Evolutionary conservation across 1,284 basidiomycete genomes (phyloP).

Genomic region (Austroboletus niveus): DNA sequence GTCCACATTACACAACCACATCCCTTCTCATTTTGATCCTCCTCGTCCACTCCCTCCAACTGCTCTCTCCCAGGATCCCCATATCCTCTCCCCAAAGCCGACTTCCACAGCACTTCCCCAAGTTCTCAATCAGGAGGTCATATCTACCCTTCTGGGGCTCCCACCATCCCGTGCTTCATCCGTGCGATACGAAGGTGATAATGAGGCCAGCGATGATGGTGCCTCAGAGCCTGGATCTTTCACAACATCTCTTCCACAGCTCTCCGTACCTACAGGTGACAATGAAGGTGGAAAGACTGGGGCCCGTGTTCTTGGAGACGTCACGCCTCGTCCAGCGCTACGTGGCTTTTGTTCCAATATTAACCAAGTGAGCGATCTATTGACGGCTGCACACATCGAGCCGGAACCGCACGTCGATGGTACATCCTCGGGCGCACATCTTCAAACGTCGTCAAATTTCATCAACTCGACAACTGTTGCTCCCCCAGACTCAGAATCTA

Average conservation of each 20-base stretch:
- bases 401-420: slow-evolving; percentile 11
- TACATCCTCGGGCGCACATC: slow-evolving; percentile 6
- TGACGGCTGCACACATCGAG: slow-evolving; percentile 26
- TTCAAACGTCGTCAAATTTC: slow-evolving; percentile 2
- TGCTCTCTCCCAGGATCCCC: slow-evolving; percentile 28
- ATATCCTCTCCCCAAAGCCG: slow-evolving; percentile 46
- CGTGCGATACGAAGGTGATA: slow-evolving; percentile 59
- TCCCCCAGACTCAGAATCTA: slow-evolving; percentile 5
- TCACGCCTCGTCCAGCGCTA: slow-evolving; percentile 45
- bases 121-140: slow-evolving; percentile 62
- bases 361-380: slow-evolving; percentile 29
- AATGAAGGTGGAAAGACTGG: slow-evolving; percentile 16
- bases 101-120: slow-evolving; percentile 48
- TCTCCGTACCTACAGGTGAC: slow-evolving; percentile 19
- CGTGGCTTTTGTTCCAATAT: slow-evolving; percentile 39
- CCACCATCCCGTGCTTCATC: slow-evolving; percentile 52
- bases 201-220: slow-evolving; percentile 52
- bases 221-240: slow-evolving; percentile 41
- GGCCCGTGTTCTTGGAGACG: slow-evolving; percentile 42
- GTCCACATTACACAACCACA: slow-evolving; percentile 3
- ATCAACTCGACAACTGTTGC: not conserved
- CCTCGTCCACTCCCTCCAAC: slow-evolving; percentile 13
- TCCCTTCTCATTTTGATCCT: slow-evolving; percentile 1
- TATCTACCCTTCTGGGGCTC: slow-evolving; percentile 55
- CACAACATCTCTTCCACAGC: slow-evolving; percentile 36